Base-by-base conservation (phyloP, 768 basidiomycete genomes). In the Lyophyllum semitale region DNA sequence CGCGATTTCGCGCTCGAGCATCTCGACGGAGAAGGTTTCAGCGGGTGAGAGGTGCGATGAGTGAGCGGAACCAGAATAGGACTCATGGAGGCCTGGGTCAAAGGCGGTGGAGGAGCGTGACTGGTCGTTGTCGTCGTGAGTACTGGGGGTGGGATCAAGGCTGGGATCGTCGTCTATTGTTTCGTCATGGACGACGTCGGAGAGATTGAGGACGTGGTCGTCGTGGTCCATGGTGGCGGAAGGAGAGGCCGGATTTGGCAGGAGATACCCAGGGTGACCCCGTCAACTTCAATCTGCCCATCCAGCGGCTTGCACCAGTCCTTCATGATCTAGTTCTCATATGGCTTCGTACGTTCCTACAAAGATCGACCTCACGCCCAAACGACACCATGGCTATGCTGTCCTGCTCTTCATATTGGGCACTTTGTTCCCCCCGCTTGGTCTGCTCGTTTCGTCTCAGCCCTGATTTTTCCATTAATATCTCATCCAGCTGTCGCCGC, bases 351-450 rank as follows among this genome's bases (percentile, higher is more conserved):
- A 76, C 67, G 69, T 70, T 67, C 67, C 77, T 51, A 72, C 71
- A 47, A 89, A 89, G 65, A 70, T 83, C 47, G 82, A 85, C 53
- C 68, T 86, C 45, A 85, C 78, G 48, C 91, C 93, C 17, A 84
- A 79, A 67, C 80, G 80, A 38, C 80, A 92, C 66, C 93, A 96
- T 78, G 93, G 87, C 26, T 96, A 88, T 68, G 74, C 85, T 13
- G 84, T 89, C 54, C 35, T 95, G 11, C 80, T 98, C 30, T 95
- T 94, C 72, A 83, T 97, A 48, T 70, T 91, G 54, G 95, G 95
- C n/a, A 89, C 92, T 1, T 77, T 98, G 48, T 84, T 98, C 54
- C 95, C 95, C 8, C 95, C 95, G 26, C 79, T 98, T 26, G 95
- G 95, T 95, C 45, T 50, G 82, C 15, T 35, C 25, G 37, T 44